Conservation (phyloP, 768 basidiomycete species). For the Suillus lakei region DNA sequence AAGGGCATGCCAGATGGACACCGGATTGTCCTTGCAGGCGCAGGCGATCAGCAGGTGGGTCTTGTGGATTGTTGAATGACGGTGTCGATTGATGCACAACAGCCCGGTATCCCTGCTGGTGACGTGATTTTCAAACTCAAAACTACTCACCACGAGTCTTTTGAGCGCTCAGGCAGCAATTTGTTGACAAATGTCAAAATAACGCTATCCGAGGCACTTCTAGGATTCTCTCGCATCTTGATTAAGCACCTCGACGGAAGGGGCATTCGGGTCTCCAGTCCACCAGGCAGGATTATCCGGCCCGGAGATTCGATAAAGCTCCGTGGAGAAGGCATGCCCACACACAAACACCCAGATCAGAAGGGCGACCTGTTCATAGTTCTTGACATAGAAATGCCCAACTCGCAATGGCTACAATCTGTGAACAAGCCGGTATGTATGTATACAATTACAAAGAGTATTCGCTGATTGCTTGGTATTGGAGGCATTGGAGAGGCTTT, state of each 20-base stretch:
- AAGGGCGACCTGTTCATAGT: slow-evolving; percentile 86
- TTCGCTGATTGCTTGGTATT: slow-evolving; percentile 14
- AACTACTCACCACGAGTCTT: slow-evolving; percentile 69
- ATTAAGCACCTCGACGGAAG: slow-evolving; percentile 93
- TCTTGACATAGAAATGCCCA: slow-evolving; percentile 90
- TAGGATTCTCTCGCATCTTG: slow-evolving; percentile 93
- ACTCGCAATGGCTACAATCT: slow-evolving; percentile 71
- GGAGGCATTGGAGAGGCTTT: slow-evolving; percentile 65
- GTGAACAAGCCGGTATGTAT: slow-evolving; percentile 61
- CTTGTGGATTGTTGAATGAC: neutral
- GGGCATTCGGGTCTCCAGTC: slow-evolving; percentile 80
- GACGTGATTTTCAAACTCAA: slow-evolving; percentile 89
- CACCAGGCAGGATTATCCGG: slow-evolving; percentile 76
- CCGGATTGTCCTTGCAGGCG: slow-evolving; percentile 86
- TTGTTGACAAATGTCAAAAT: slow-evolving; percentile 82
- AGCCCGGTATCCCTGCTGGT: slow-evolving; percentile 88
- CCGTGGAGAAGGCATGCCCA: slow-evolving; percentile 90
- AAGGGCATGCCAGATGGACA: slow-evolving; percentile 86
- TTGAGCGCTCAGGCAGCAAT: slow-evolving; percentile 83
- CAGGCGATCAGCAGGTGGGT: slow-evolving; percentile 86
- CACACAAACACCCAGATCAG: slow-evolving; percentile 62
- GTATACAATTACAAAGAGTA: neutral
- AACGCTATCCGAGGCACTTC: slow-evolving; percentile 90
- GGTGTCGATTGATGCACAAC: neutral
- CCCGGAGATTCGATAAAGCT: slow-evolving; percentile 76